Evolutionary conservation across 371 early-diverging fungal species (phyloP).

Genomic region (Batrachochytrium dendrobatidis): DNA sequence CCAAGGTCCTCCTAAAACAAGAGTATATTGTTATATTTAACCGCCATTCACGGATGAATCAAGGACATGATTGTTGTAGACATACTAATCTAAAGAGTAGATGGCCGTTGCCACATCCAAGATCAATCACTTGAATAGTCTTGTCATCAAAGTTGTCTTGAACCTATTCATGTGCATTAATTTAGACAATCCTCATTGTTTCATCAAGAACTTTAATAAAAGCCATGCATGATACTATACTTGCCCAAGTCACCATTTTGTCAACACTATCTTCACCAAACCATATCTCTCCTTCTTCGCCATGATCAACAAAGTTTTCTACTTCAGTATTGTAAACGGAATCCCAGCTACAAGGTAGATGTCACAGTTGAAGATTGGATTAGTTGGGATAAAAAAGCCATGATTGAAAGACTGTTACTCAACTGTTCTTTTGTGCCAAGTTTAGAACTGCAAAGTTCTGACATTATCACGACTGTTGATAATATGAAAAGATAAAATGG

Average conservation of each 20-base stretch:
- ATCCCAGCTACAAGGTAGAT: conserved; percentile 82
- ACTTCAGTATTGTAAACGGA: conserved; percentile 70
- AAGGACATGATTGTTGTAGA: not conserved
- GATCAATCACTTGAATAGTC: conserved; percentile 55
- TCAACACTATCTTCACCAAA: conserved; percentile 77
- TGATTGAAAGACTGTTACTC: too few species aligned
- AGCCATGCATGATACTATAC: not conserved
- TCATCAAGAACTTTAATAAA: not conserved
- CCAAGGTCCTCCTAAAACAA: conserved; percentile 28
- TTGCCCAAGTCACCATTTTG: conserved; percentile 79
- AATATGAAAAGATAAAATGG: too few species aligned
- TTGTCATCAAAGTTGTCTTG: conserved; percentile 24
- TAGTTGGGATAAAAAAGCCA: too few species aligned
- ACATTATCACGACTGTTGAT: too few species aligned
- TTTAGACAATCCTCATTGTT: conserved; percentile 27
- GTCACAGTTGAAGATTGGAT: too few species aligned
- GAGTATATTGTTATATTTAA: not conserved
- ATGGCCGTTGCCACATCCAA: conserved; percentile 92
- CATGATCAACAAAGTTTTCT: conserved; percentile 66
- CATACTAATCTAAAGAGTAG: conserved; percentile 61
- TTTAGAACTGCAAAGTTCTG: too few species aligned
- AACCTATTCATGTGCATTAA: conserved; percentile 11
- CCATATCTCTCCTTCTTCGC: conserved; percentile 87
- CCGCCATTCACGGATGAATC: conserved; percentile 6
- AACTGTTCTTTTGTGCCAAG: too few species aligned